Evolutionary conservation across 208 protist species (phyloP).

Genomic region (Blastocrithidia nonstop): DNA sequence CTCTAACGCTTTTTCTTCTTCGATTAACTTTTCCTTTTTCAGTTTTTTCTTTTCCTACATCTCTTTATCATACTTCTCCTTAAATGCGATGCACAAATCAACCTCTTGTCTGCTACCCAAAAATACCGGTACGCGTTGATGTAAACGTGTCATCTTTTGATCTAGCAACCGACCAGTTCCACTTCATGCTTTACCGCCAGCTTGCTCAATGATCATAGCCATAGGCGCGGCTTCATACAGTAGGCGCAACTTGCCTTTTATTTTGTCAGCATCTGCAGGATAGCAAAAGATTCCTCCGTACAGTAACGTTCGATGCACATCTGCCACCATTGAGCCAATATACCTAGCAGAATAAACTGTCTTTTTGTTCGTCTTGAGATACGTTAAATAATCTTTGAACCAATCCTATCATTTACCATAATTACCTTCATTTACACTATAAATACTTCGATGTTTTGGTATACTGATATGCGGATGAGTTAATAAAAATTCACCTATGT

Average conservation of each 20-base stretch:
- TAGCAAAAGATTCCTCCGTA: constrained; percentile 98
- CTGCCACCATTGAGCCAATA: constrained; percentile 92
- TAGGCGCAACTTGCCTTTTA: constrained; percentile 94
- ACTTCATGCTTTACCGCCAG: constrained; percentile 75
- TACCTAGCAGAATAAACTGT: constrained; percentile 67
- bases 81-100: constrained; percentile 63
- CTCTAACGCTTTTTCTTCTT: too few relatives aligned
- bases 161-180: constrained; percentile 74
- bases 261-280: constrained; percentile 80
- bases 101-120: constrained; percentile 84
- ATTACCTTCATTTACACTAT: constrained; percentile 96
- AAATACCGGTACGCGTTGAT: constrained; percentile 87
- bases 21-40: too few relatives aligned
- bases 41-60: too few relatives aligned
- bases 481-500: constrained; percentile 94
- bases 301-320: constrained; percentile 96
- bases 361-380: constrained; percentile 50
- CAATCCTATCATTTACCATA: constrained; percentile 52
- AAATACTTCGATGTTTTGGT: constrained; percentile 84
- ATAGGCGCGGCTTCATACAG: constrained; percentile 95
- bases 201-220: constrained; percentile 83
- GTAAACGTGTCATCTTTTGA: constrained; percentile 61
- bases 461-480: constrained; percentile 90
- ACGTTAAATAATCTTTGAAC: constrained; percentile 57
- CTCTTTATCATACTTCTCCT: constrained; percentile 12